Base-by-base conservation (phyloP, 768 basidiomycete species). In the Tylopilus sp. region DNA sequence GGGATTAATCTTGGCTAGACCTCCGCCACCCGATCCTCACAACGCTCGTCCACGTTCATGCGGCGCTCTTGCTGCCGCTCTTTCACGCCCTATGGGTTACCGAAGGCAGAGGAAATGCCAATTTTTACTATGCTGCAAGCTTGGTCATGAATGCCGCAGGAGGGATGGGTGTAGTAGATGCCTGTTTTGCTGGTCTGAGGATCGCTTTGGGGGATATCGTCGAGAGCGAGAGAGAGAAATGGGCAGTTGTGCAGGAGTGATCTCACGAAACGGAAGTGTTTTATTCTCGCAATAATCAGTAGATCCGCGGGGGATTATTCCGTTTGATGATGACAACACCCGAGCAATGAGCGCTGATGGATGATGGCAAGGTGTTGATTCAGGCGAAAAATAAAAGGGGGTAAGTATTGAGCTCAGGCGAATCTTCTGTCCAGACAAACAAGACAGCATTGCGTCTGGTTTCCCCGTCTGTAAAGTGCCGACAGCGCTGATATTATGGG, bases 61-160 rank as follows among this genome's bases (percentile, higher is more conserved):
- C 95, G 3, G 77, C 85, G 1, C 75, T 92, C 18, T 83, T 98
- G 20, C 79, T 98, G 51, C 95, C 95, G 0, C 76, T 97, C 26
- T 95, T 98, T 69, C 85, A 95, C 62, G 80, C 90, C 52, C 74
- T 98, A 2, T 99, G 97, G 95, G 79, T 98, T 6, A 76, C 75
- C 9, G 87, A 92, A 50, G 94, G 93, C 1, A 90, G 92, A 6
- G 97, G 93, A 3, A 98, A 99, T 62, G 94, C 95, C 41, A 98
- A 98, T 68, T 99, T 99, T 71, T 98, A 91, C 72, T 99, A 98
- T 61, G 97, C 97, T 0, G 85, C 88, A 4, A 98, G 94, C 2
- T 75, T 98, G 53, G 95, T 99, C 15, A 93, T 94, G 68, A 94
- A 92, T 0, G 78, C 93, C 57, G 88, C 85, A 3, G 87, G 90